phyloP scores from a whole-genome alignment of 2,329 filamentous ascomycete species.

The Huntiella moniliformis region DNA sequence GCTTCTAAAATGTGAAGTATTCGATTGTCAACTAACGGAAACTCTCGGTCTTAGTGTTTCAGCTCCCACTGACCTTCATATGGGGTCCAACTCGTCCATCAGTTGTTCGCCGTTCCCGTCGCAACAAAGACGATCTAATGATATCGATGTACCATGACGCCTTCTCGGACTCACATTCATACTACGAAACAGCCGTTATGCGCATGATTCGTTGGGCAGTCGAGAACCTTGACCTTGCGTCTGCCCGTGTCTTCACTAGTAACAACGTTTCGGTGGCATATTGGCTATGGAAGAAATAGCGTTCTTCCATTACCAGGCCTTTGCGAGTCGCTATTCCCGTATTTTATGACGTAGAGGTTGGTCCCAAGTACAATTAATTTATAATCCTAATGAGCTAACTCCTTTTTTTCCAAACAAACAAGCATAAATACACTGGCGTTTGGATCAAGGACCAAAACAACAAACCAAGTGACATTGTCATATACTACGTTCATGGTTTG shows the following conservation, averaged over 20 bases:
- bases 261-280: constrained; percentile 57
- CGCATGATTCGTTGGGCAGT: constrained; percentile 65
- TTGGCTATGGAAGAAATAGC: constrained; percentile 51
- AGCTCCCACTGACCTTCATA: constrained; percentile 7
- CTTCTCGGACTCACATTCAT: constrained; percentile 50
- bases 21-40: neutral
- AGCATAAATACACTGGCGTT: constrained; percentile 38
- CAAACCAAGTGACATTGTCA: constrained; percentile 50
- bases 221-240: constrained; percentile 44
- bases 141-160: constrained; percentile 15
- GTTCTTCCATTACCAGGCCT: constrained; percentile 28
- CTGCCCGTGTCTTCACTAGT: constrained; percentile 61
- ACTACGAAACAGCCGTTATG: constrained; percentile 61
- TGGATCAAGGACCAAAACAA: constrained; percentile 48
- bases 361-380: neutral
- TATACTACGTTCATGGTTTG: constrained; percentile 52
- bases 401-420: constrained; percentile 1
- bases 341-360: constrained; percentile 25
- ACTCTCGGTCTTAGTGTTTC: constrained; percentile 9
- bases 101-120: constrained; percentile 5
- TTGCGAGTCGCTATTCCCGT: constrained; percentile 44
- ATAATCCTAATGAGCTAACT: neutral
- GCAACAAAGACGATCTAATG: constrained; percentile 8
- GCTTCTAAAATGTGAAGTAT: neutral
- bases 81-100: constrained; percentile 3